A percentile compares a stretch with the other conserved stretches of the same genome.
These are phyloP conservation scores for Rossbeevera mucosa DNA, from an alignment of 768 basidiomycete species.

Conservation along the genomic window DNA sequence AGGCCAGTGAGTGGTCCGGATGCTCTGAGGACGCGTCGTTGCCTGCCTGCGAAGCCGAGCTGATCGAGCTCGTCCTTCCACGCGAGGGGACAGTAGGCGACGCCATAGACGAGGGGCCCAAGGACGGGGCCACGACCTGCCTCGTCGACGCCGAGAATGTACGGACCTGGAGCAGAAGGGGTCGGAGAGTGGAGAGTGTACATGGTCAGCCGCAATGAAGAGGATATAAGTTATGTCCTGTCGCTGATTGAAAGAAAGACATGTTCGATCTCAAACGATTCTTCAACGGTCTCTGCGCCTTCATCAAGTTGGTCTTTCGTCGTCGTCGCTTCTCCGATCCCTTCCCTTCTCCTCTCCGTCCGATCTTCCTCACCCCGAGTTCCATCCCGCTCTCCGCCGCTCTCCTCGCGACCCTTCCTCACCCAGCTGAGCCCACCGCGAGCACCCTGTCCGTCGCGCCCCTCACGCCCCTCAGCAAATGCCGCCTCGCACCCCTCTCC, in stretches of 20 bases:
- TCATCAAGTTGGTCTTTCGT: constrained; percentile 15
- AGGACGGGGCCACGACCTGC: constrained; percentile 95
- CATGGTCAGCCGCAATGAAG: not conserved
- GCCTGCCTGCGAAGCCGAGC: constrained; percentile 86
- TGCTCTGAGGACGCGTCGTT: not conserved
- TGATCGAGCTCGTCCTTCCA: constrained; percentile 70
- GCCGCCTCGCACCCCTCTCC: constrained; percentile 15
- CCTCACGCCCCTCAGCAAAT: constrained; percentile 25
- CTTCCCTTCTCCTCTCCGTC: constrained; percentile 14
- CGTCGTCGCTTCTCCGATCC: constrained; percentile 13
- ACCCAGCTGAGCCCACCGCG: constrained; percentile 3
- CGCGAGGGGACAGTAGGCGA: constrained; percentile 84
- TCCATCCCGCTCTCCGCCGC: constrained; percentile 2
- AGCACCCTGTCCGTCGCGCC: constrained; percentile 11
- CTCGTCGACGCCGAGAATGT: constrained; percentile 98
- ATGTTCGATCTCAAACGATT: constrained; percentile 16
- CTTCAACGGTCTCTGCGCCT: constrained; percentile 21
- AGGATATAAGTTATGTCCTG: constrained; percentile 1
- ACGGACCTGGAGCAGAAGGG: constrained; percentile 69
- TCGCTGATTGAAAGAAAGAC: not conserved
- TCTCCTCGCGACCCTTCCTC: too few relatives aligned
- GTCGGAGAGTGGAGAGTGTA: constrained; percentile 75
- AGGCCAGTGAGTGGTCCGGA: not conserved
- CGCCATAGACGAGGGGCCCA: constrained; percentile 93
- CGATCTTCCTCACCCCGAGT: constrained; percentile 18